Evolutionary conservation across 371 early-diverging fungal species (phyloP), one percentile per base, ranked within the genome.

Genomic region (Mucor lusitanicus): DNA sequence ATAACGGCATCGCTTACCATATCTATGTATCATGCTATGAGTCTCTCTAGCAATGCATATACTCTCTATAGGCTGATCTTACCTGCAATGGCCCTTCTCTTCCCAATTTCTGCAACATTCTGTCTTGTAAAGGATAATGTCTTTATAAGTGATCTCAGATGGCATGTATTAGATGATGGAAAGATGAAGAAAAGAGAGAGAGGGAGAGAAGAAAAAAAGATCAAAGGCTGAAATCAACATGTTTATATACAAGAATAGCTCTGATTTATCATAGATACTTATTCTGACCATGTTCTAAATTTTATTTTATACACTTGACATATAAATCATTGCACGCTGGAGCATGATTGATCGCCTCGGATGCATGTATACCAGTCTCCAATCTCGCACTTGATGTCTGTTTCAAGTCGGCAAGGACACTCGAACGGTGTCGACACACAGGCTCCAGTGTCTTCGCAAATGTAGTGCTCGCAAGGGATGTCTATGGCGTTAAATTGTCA

Each of bases 1-100:
- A 88, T 96, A 98, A 73, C 96, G 95, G 77, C 99, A 98, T 78
- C 91, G 90, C n/a, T 84, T 83, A 0, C 92, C 95, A 78, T 96
- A 98, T 65, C 87, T 87, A 30, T 13, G 23, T 23, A 50, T 9
- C 13, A 50, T 3, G 12, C 37, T 13, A 13, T 37, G 25, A 50
- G 12, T 23, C 12, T 11, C 12, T 11, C 3, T 12, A 50, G 8
- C 17, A 46, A 12, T 50, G 2, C 9, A 12, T 6, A 50, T 19
- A 12, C 30, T 21, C 6, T 46, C 7, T 7, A 8, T 46, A 3
- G n/a, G 6, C 6, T 50, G 23, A 50, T 9, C 7, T 59, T 83
- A 85, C 85, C 88, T 88, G 84, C 98, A 98, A 19, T 74, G 67
- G 4, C 94, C 93, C 6, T 85, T 90, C 58, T 92, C 93, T 75